These are phyloP conservation scores for Nakaseomyces nivariensis DNA, from an alignment of 1,139 yeast species.

Conservation along the genomic window DNA sequence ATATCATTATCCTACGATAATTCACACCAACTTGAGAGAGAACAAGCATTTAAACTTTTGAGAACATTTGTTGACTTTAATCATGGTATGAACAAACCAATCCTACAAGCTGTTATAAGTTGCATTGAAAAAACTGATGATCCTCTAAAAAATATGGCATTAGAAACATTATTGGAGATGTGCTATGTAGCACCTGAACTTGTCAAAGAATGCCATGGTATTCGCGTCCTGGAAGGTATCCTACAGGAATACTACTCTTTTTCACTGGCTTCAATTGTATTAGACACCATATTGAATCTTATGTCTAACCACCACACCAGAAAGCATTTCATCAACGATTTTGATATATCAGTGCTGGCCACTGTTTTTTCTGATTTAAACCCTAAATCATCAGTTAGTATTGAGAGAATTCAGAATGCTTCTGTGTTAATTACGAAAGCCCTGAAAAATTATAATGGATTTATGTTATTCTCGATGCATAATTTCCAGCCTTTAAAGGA, in stretches of 20 bases:
- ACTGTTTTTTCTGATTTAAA: constrained; percentile 57
- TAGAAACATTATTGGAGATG: constrained; percentile 65
- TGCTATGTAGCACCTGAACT: constrained; percentile 53
- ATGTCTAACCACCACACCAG: constrained; percentile 55
- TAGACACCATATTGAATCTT: constrained; percentile 47
- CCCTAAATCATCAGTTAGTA: constrained; percentile 36
- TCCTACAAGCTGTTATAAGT: constrained; percentile 62
- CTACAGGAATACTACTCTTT: constrained; percentile 51
- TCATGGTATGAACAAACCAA: constrained; percentile 48
- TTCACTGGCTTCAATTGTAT: constrained; percentile 46
- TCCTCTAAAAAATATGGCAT: constrained; percentile 42
- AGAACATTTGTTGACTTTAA: constrained; percentile 49
- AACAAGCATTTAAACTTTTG: constrained; percentile 67
- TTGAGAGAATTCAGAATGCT: constrained; percentile 51
- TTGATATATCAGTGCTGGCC: constrained; percentile 53
- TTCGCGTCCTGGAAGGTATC: constrained; percentile 47
- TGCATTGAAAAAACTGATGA: constrained; percentile 58
- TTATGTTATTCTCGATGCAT: constrained; percentile 54
- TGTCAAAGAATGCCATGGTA: constrained; percentile 56
- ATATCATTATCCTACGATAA: constrained; percentile 52
- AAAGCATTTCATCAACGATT: constrained; percentile 44
- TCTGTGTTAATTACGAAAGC: constrained; percentile 52
- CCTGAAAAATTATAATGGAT: constrained; percentile 69
- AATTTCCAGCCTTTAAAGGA: constrained; percentile 48
- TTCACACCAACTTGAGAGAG: constrained; percentile 51